phyloP scores from a whole-genome alignment of 2,329 filamentous ascomycete genomes.

The Cladosporium sphaerospermum region DNA sequence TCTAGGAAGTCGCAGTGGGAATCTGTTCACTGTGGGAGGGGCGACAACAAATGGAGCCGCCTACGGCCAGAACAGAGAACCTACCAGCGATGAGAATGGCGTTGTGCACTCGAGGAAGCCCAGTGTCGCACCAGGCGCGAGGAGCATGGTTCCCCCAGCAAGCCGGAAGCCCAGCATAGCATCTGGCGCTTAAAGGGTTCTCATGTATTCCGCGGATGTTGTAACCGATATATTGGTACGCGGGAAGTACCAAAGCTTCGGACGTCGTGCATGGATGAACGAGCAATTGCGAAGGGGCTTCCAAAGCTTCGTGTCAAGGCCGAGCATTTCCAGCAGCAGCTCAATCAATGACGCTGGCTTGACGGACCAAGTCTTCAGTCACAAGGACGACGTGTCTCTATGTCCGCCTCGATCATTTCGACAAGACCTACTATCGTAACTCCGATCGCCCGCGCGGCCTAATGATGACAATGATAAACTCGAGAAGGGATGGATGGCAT shows the following conservation, averaged over 20 bases:
- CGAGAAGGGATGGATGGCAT: background rate
- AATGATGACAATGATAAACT: background rate
- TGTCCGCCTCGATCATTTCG: background rate
- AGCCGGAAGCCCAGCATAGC: slow-evolving; percentile 22
- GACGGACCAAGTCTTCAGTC: too few species aligned
- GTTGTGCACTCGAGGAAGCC: slow-evolving; percentile 18
- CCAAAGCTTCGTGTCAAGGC: too few species aligned
- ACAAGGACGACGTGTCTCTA: too few species aligned
- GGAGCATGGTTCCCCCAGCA: slow-evolving; percentile 22
- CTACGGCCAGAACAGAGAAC: slow-evolving; percentile 12
- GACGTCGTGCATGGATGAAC: too few species aligned
- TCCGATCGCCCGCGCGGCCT: too few species aligned
- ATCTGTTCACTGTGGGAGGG: slow-evolving; percentile 10
- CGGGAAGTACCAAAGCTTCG: too few species aligned
- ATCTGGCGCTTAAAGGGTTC: background rate
- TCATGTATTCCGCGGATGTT: too few species aligned
- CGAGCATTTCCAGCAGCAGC: too few species aligned
- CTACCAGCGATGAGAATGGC: slow-evolving; percentile 17
- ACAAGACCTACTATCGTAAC: too few species aligned
- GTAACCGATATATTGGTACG: too few species aligned
- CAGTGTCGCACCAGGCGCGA: slow-evolving; percentile 19
- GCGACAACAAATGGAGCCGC: slow-evolving; percentile 3
- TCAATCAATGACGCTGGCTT: too few species aligned
- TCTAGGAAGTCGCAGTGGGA: slow-evolving; percentile 38
- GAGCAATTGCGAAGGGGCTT: too few species aligned